These are phyloP conservation scores for Gonium pectorale DNA, from an alignment of 139 green algal species.

Conservation along the genomic window DNA sequence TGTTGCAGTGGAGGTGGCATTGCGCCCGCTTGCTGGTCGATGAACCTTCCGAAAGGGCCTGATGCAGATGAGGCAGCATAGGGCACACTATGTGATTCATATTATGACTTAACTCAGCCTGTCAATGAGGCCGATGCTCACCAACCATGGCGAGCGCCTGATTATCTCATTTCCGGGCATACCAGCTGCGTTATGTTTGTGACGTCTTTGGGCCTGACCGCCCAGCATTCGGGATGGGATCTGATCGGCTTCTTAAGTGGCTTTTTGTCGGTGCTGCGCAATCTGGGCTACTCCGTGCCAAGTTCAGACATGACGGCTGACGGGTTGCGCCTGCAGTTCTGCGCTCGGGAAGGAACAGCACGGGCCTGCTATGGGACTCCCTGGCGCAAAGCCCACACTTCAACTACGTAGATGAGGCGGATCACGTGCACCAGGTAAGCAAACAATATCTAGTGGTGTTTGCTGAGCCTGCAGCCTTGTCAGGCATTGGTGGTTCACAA, in stretches of 20 bases:
- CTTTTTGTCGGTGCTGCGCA: background rate
- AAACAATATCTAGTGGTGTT: background rate
- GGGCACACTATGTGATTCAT: background rate
- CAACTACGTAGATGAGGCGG: constrained; percentile 36
- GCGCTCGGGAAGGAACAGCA: constrained; percentile 35
- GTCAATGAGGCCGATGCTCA: background rate
- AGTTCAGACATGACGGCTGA: background rate
- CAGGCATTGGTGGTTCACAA: background rate
- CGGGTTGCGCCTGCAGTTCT: constrained; percentile 37
- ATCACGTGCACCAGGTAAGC: constrained; percentile 44
- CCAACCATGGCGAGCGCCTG: background rate
- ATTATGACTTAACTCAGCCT: background rate
- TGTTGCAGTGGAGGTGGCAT: background rate
- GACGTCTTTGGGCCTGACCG: background rate
- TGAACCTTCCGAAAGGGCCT: background rate
- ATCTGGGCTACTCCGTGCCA: background rate
- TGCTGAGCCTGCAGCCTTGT: background rate
- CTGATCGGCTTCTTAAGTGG: background rate
- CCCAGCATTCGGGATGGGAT: background rate
- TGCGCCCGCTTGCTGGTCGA: background rate
- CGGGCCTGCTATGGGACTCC: constrained; percentile 41
- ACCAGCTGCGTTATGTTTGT: background rate
- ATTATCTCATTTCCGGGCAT: background rate
- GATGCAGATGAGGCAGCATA: background rate
- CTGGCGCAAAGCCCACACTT: constrained; percentile 48